These are phyloP conservation scores for Tolypocladium pustulatum DNA, from an alignment of 2,329 filamentous ascomycete species.

Conservation along the genomic window DNA sequence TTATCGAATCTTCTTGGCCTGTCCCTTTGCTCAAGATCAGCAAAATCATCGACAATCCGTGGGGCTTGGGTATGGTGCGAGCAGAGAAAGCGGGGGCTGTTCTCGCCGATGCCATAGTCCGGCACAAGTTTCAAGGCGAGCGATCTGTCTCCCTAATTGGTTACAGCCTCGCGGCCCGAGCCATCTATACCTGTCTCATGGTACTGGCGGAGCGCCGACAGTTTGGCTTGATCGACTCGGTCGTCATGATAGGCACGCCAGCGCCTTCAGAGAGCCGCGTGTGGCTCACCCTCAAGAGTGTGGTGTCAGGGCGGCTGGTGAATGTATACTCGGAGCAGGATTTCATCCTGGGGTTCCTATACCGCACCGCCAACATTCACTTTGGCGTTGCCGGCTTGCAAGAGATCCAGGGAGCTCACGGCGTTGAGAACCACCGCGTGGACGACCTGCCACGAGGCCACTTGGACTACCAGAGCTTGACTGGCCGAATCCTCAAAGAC, in stretches of 20 bases:
- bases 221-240: conserved; percentile 80
- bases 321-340: conserved; percentile 87
- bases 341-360: conserved; percentile 79
- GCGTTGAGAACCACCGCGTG: conserved; percentile 58
- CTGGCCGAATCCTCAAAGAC: conserved; percentile 55
- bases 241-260: conserved; percentile 74
- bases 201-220: conserved; percentile 68
- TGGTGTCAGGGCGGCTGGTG: conserved; percentile 73
- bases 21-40: conserved; percentile 53
- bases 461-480: conserved; percentile 56
- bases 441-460: conserved; percentile 58
- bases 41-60: conserved; percentile 72
- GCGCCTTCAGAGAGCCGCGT: conserved; percentile 60
- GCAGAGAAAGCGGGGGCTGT: conserved; percentile 62
- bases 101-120: conserved; percentile 73
- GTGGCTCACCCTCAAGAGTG: conserved; percentile 69
- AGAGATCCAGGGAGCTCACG: conserved; percentile 53
- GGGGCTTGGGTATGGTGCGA: conserved; percentile 63
- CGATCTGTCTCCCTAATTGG: conserved; percentile 71
- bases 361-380: conserved; percentile 70
- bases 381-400: conserved; percentile 80
- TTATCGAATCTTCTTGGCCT: conserved; percentile 54
- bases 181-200: conserved; percentile 78
- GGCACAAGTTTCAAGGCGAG: conserved; percentile 67
- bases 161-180: conserved; percentile 70